Percentiles rank a stretch among this genome's conserved stretches.
Evolutionary conservation across 1,139 yeast species (phyloP).

Genomic region (Tardiomyces depauwii): DNA sequence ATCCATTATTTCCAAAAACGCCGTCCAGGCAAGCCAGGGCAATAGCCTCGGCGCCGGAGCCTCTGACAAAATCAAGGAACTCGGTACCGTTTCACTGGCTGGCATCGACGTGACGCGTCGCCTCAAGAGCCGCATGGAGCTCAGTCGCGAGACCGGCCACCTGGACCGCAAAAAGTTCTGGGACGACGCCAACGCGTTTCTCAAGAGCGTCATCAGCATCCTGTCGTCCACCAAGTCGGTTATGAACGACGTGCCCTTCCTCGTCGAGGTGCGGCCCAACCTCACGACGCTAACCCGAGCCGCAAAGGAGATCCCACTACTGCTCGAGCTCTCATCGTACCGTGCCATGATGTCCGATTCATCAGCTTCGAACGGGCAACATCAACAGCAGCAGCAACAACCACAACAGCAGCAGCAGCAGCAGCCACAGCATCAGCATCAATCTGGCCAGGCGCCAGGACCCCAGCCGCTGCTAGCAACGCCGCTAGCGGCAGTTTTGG

Average conservation of each 20-base stretch:
- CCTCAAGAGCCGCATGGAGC: constrained; percentile 45
- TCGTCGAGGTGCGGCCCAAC: constrained; percentile 71
- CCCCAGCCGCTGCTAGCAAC: constrained; percentile 18
- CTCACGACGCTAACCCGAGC: constrained; percentile 76
- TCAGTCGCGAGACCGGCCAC: constrained; percentile 36
- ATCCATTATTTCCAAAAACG: constrained; percentile 63
- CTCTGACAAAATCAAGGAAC: constrained; percentile 32
- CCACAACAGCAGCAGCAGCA: constrained; percentile 1
- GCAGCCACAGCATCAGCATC: constrained; percentile 3
- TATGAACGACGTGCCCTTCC: constrained; percentile 67
- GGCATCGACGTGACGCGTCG: constrained; percentile 74
- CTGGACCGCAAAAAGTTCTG: constrained; percentile 60
- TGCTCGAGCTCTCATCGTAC: constrained; percentile 54
- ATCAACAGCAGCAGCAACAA: not conserved
- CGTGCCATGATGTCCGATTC: constrained; percentile 17
- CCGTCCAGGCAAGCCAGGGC: constrained; percentile 37
- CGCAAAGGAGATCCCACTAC: constrained; percentile 80
- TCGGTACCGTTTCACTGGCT: constrained; percentile 65
- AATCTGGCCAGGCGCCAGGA: constrained; percentile 8
- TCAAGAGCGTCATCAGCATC: constrained; percentile 74
- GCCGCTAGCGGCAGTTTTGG: constrained; percentile 28
- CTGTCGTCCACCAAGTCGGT: constrained; percentile 74
- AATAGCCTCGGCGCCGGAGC: constrained; percentile 6
- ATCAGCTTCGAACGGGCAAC: constrained; percentile 4
- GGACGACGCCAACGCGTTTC: constrained; percentile 76